Conservation (phyloP, 2,329 filamentous ascomycete genomes). For the Talaromyces sp. region DNA sequence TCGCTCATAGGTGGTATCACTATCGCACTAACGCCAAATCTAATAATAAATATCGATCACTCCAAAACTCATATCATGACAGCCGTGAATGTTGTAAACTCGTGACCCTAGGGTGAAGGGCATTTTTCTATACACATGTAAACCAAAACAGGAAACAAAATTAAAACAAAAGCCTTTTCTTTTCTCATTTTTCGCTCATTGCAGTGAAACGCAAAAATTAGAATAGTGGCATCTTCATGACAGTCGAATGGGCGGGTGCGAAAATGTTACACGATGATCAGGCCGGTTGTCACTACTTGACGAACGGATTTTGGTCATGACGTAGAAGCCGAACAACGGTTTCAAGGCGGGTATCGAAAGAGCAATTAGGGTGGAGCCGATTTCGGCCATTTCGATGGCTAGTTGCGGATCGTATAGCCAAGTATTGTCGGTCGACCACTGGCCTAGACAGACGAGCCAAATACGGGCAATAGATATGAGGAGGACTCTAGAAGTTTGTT, state of each 20-base stretch:
- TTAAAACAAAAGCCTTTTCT: neutral
- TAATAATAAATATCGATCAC: neutral
- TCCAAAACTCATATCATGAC: neutral
- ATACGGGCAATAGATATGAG: conserved; percentile 44
- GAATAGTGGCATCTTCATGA: neutral
- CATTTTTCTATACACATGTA: neutral
- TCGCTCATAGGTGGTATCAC: neutral
- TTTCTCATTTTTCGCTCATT: neutral
- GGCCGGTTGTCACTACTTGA: neutral
- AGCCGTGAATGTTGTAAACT: neutral
- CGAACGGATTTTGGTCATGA: conserved; percentile 7
- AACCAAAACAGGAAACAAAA: neutral
- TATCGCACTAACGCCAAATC: neutral
- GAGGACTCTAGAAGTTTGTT: conserved; percentile 36
- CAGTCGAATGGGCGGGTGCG: neutral
- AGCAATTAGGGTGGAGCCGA: conserved; percentile 46
- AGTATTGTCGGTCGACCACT: conserved; percentile 44
- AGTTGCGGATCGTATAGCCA: conserved; percentile 50
- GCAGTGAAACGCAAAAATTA: neutral
- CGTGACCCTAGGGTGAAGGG: neutral
- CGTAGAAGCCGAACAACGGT: conserved; percentile 25
- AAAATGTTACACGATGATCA: neutral
- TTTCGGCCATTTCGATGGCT: conserved; percentile 46
- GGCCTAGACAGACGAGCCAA: conserved; percentile 40
- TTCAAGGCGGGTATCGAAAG: conserved; percentile 48